A percentile compares a stretch with the other conserved stretches of the same genome.
Conservation (phyloP, 768 basidiomycete species). For the Dacryopinax primogenitus region DNA sequence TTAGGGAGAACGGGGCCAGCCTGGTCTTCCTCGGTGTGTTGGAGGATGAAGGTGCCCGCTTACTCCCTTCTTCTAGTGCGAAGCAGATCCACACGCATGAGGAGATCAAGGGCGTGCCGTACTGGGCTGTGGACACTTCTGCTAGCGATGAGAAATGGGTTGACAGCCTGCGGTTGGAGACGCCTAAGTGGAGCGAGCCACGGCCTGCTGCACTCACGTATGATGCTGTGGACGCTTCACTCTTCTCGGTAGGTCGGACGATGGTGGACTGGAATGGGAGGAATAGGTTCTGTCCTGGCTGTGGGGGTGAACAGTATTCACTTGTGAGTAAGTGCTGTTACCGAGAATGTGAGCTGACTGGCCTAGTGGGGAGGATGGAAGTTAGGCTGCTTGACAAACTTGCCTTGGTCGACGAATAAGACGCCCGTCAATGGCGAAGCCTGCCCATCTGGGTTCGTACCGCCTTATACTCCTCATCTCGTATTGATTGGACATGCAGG, state of each 20-base stretch:
- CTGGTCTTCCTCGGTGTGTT: conserved; percentile 75
- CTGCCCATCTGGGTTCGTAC: conserved; percentile 55
- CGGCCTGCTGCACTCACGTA: conserved; percentile 44
- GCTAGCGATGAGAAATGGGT: conserved; percentile 27
- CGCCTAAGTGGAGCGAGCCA: conserved; percentile 52
- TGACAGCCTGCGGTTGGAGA: conserved; percentile 27
- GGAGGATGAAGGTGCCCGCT: conserved; percentile 39
- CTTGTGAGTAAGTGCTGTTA: conserved; percentile 26
- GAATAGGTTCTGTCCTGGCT: conserved; percentile 87
- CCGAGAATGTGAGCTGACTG: neutral
- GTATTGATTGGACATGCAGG: conserved; percentile 30
- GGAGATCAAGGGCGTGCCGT: conserved; percentile 66
- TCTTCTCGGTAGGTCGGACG: conserved; percentile 66
- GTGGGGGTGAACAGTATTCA: conserved; percentile 67
- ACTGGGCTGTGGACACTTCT: conserved; percentile 68
- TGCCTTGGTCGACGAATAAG: conserved; percentile 60
- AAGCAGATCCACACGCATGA: conserved; percentile 33
- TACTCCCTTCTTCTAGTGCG: conserved; percentile 56
- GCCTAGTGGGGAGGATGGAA: conserved; percentile 87
- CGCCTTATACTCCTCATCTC: neutral
- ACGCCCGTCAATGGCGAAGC: conserved; percentile 36
- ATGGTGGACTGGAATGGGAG: conserved; percentile 88
- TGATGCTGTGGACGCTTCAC: conserved; percentile 50
- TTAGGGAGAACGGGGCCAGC: conserved; percentile 30
- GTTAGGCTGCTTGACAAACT: conserved; percentile 56